Evolutionary conservation across 2,329 filamentous ascomycete genomes (phyloP), one percentile per base, ranked within the genome.

Genomic region (Monascus ruber): DNA sequence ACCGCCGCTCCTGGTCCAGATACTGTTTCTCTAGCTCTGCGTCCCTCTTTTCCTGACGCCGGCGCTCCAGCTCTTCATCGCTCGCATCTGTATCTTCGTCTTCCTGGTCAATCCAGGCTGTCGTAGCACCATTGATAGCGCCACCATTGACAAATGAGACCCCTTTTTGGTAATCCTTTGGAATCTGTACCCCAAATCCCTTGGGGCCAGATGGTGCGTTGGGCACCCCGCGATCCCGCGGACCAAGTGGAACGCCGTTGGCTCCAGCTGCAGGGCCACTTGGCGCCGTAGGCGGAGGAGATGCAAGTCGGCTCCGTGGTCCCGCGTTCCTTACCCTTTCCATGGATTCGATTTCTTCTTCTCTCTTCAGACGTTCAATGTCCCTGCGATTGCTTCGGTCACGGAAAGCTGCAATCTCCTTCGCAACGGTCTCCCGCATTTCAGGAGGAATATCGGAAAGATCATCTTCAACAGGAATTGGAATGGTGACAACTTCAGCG

Each of bases 401-500:
- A 47, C 91, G 76, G 69, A 98, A 98, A 0, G 88, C 85, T 0
- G 86, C 81, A 53, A 98, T 98, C 59, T 98, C 93, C 41, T 82
- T 82, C 0, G 91, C 85, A 10, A 98, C 91, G 0, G 86, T 88
- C 58, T 94, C 91, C 24, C 91, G 81, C 86, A 94, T 93, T 58
- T 96, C 91, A 1, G 85, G 82, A 0, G 91, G 91, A 35, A 98
- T 95, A 53, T 98, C 91, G 17, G 88, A 82, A 34, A 98, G 71
- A 55, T 98, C 91, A 55, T 98, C 93, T 46, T 98, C 91, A 38
- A 83, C 77, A 1, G 81, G 79, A 27, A 94, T 73, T 4, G 87
- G 82, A 42, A 96, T 94, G 42, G 88, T 94, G 47, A 94, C 81
- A 31, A 95, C 81, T 60, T 94, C 87, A 5, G 85, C 79, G 39